Base-by-base conservation (phyloP, 345 rosid genomes). In the Heritiera littoralis region DNA sequence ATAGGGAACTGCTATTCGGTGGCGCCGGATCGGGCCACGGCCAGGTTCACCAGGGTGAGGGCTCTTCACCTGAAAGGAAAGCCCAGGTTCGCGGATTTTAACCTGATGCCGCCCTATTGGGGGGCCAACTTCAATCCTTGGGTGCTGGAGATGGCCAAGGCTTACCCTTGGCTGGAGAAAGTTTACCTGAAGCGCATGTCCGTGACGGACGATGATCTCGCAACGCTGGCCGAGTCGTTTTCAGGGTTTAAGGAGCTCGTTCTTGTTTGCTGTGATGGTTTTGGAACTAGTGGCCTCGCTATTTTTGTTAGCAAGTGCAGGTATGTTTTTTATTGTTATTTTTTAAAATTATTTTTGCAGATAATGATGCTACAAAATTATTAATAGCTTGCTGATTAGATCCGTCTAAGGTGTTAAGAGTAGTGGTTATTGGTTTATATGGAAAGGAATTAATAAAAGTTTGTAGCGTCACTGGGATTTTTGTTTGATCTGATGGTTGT, bases 1-100 rank as follows among this genome's bases (percentile, higher is more conserved):
- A 92, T 93, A 63, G 97, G 98, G 0, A 95, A 93, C 86, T 92
- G 97, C 81, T 92, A 94, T 46, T 89, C 98, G 0, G 88, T 94
- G 32, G 91, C 96, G 5, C 94, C 97, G 3, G 46, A 58, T 13
- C 88, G 93, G 80, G 87, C 90, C 11, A 87, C 89, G 68, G 77
- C 82, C 2, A 85, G 98, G 74, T 95, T 93, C 85, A 79, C 78
- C 59, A 85, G 92, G 56, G 89, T 95, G 78, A 81, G 85, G 75
- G 86, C 97, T 9, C 81, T 95, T 52, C 80, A 85, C 3, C 84
- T 95, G 32, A 93, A 95, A 78, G 98, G 98, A 73, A 93, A 89
- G 85, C 98, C 98, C 75, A 85, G 98, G 83, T 95, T 95, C 82
- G 95, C 98, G 14, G 98, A 95, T 85, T 95, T 95, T 81, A 89